Evolutionary conservation across 2,329 filamentous ascomycete species (phyloP), one percentile per base, ranked within the genome.

Genomic region (Davidsoniella eucalypti): DNA sequence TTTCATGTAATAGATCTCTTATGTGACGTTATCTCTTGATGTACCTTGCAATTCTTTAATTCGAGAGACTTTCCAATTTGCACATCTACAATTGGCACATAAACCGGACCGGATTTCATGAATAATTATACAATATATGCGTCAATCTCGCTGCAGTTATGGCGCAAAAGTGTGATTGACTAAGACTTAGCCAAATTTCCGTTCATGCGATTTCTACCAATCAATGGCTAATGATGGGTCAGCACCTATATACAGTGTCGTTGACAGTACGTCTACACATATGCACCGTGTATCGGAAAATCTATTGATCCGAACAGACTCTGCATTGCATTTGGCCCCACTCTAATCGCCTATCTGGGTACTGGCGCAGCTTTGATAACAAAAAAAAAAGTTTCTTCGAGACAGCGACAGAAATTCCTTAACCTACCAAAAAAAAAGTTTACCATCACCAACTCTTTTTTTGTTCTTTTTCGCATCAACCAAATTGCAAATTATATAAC

Each of bases 381-480:
- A 51, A 53, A 53, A 52, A 52, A 52, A 53, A 53, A 50, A 48
- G 47, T 53, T 50, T 50, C 48, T 50, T 44, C 25, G 50, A 43
- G 25, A 17, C 21, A 33, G 29, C 29, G 29, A 33, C 9, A 10
- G 18, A 8, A 12, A 9, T 41, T 25, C 10, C 17, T 6, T 26
- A 21, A 25, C 29, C 23, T 12, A 21, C 44, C 26, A 47, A 45
- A 46, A 46, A 18, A 25, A 38, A 47, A 37, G 4, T 7, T 21
- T 17, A 36, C n/a, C 16, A 10, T 37, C 47, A 43, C 26, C 18
- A 26, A 29, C 29, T 39, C 39, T n/a, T 14, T 9, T 23, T 38
- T 18, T 23, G 8, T 10, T 21, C 39, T 21, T 17, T 36, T 4
- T 38, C 33, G 16, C 29, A 47, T 25, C 17, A 33, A 33, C 29